A percentile compares a stretch with the other conserved stretches of the same genome.
These are phyloP conservation scores for Pneumocystis carinii DNA, from an alignment of 1,139 yeast genomes.

Conservation along the genomic window DNA sequence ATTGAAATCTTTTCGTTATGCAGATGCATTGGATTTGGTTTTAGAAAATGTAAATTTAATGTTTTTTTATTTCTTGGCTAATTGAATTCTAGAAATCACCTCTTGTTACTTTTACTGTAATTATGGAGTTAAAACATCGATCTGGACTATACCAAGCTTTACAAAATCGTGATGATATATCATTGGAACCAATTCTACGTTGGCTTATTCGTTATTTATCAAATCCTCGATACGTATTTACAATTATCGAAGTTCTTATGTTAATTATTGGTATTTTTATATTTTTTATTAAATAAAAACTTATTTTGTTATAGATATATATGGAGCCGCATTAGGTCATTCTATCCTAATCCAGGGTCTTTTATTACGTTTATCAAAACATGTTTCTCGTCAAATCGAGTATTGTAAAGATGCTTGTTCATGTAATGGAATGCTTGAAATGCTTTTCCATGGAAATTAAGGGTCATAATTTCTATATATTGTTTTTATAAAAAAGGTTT, in stretches of 20 bases:
- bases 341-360: conserved; percentile 71
- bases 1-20: conserved; percentile 77
- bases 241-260: conserved; percentile 72
- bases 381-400: conserved; percentile 51
- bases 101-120: conserved; percentile 59
- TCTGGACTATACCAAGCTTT: conserved; percentile 75
- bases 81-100: conserved; percentile 35
- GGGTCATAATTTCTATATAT: not conserved
- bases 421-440: conserved; percentile 84
- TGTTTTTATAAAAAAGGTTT: not conserved
- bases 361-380: conserved; percentile 42
- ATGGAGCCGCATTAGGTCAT: conserved; percentile 30
- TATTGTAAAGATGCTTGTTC: conserved; percentile 79
- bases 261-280: conserved; percentile 64
- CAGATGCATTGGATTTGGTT: conserved; percentile 81
- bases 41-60: conserved; percentile 36
- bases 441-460: conserved; percentile 31
- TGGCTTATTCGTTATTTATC: conserved; percentile 67
- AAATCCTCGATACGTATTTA: conserved; percentile 60
- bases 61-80: not conserved
- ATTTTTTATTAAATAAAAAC: conserved; percentile 24
- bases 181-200: conserved; percentile 67
- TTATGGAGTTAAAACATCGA: conserved; percentile 69
- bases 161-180: conserved; percentile 68
- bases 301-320: conserved; percentile 30